Conservation (phyloP, 371 early-diverging fungal species). For the Apophysomyces sp. region DNA sequence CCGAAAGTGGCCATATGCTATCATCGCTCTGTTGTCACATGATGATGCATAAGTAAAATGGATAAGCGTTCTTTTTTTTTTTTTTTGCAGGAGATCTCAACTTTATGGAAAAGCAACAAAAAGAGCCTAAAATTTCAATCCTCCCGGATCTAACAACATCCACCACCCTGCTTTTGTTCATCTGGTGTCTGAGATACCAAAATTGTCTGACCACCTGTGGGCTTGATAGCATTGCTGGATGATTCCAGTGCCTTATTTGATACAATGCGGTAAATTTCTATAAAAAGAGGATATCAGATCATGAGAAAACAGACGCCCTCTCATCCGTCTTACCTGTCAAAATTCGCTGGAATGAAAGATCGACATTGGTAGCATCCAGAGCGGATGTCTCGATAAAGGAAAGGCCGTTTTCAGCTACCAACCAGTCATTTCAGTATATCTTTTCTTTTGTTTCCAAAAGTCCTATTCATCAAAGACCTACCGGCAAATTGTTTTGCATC, state of each 20-base stretch:
- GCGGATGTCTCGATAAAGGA: slow-evolving; percentile 97
- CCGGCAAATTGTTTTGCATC: slow-evolving; percentile 97
- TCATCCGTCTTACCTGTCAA: slow-evolving; percentile 70
- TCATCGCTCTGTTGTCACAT: neutral
- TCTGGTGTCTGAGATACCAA: slow-evolving; percentile 69
- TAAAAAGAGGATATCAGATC: neutral
- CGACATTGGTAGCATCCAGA: slow-evolving; percentile 92
- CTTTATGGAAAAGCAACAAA: neutral
- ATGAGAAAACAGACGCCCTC: neutral
- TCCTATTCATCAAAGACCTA: slow-evolving; percentile 32
- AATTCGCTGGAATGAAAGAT: slow-evolving; percentile 90
- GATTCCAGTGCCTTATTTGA: slow-evolving; percentile 91
- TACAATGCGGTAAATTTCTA: slow-evolving; percentile 92
- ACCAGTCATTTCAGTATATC: slow-evolving; percentile 4
- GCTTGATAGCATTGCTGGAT: slow-evolving; percentile 68
- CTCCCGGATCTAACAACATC: slow-evolving; percentile 63
- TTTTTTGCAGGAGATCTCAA: neutral
- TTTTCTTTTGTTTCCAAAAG: neutral
- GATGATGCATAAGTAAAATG: neutral
- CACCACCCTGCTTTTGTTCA: slow-evolving; percentile 67
- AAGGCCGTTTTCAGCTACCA: slow-evolving; percentile 80
- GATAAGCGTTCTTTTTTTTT: neutral
- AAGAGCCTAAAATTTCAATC: neutral
- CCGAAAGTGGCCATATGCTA: neutral
- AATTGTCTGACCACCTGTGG: slow-evolving; percentile 78